Base-by-base conservation (phyloP, 352 stramenopile genomes). In the Globisporangium paddicum region DNA sequence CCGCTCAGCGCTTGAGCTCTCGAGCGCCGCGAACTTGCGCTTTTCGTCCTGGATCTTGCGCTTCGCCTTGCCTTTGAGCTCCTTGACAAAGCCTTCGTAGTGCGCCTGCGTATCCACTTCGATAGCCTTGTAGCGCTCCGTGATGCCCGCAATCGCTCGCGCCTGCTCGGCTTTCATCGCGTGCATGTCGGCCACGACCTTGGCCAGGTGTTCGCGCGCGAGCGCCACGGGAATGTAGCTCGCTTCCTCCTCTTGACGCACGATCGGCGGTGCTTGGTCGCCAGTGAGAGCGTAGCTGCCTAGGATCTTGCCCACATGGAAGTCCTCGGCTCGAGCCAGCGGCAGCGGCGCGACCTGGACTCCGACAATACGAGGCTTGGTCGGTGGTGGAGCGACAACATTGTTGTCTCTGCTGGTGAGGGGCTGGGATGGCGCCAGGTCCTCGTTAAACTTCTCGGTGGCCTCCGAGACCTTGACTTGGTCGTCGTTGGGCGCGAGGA, bases 151-250 rank as follows among this genome's bases (percentile, higher is more conserved):
- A 35, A 94, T 58, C 26, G 77, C 75, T 42, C 69, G 53, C 1
- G 75, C 60, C 32, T 92, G 82, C 11, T 89, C 72, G 26, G 76
- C 68, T 62, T 94, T 89, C 71, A 92, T 85, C 40, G 63, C 45
- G 63, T 87, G 82, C 80, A 94, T 92, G 40, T 92, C 85, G 5
- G 73, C 53, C 25, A 94, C 85, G 4, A 91, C 85, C n/a, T 77
- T 76, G 7, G 67, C 60, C 5, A 94, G 47, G 47, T 93, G 81
- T 5, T 64, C 52, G 14, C 71, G 70, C 11, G 85, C 85, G 0
- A 94, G 64, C 1, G 75, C 63, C 45, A 91, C 84, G 4, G 84
- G 84, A 35, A 94, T 92, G 60, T 92, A 94, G 51, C 37, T 65
- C 13, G 66, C 60, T 61, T 84, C 75, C 35, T 89, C 75, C 8